A percentile compares a stretch with the other conserved stretches of the same genome.
Evolutionary conservation across 805 yeast species (phyloP).

Genomic region (Alloascoidea africana): DNA sequence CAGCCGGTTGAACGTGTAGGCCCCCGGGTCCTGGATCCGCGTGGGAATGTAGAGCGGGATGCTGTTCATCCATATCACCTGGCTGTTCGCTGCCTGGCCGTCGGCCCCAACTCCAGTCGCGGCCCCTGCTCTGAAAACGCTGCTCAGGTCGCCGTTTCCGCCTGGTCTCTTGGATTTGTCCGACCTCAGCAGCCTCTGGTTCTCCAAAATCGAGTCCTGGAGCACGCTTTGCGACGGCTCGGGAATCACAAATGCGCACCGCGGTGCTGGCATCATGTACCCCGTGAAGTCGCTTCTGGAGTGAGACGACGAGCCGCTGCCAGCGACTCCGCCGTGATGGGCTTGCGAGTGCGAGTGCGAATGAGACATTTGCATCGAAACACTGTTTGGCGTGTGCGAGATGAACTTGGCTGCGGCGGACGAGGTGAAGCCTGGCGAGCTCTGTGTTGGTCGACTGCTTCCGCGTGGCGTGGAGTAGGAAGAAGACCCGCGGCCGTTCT

Average conservation of each 20-base stretch:
- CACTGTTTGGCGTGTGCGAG: no score
- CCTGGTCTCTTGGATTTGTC: background rate
- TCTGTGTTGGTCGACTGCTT: no score
- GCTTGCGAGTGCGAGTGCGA: no score
- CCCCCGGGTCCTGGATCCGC: background rate
- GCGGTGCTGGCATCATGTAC: background rate
- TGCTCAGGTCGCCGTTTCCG: background rate
- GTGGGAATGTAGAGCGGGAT: background rate
- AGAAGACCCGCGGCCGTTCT: no score
- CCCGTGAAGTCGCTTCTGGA: background rate
- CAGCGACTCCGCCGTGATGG: no score
- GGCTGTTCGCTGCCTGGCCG: no score
- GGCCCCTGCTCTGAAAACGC: background rate
- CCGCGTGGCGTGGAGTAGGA: no score
- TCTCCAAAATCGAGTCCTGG: background rate
- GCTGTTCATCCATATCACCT: conserved; percentile 1
- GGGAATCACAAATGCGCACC: background rate
- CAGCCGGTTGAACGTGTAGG: background rate
- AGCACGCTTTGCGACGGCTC: background rate
- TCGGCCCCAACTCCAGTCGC: background rate
- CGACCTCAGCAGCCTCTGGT: no score
- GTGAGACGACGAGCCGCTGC: no score
- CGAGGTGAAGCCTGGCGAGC: no score
- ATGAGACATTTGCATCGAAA: no score
- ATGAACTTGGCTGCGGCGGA: no score